Conservation (phyloP, 2,329 filamentous ascomycete species). For the Fusarium duplospermum region DNA sequence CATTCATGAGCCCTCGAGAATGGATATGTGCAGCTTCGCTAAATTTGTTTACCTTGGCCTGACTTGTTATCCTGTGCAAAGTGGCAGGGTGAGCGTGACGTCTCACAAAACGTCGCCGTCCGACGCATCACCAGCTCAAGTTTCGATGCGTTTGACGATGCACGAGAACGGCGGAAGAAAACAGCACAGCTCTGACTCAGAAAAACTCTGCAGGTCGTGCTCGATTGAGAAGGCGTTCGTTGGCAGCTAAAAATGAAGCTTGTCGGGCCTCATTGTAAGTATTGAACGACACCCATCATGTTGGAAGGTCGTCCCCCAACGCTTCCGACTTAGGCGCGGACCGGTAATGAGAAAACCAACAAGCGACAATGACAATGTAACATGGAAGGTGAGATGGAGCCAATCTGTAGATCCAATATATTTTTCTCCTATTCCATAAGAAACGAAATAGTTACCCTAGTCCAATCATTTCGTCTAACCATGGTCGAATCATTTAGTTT, state of each 20-base stretch:
- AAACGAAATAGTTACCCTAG: neutral
- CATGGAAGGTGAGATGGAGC: neutral
- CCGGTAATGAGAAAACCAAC: neutral
- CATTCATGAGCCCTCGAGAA: neutral
- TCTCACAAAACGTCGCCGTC: conserved; percentile 1
- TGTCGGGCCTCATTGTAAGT: neutral
- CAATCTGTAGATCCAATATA: neutral
- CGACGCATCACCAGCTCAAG: neutral
- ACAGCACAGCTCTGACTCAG: neutral
- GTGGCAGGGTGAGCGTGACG: neutral
- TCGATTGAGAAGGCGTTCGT: neutral
- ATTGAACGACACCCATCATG: neutral
- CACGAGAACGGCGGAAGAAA: neutral
- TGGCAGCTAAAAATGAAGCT: neutral
- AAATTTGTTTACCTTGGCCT: neutral
- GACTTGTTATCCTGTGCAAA: neutral
- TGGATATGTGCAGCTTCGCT: neutral
- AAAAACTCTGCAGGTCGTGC: neutral
- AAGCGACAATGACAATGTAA: neutral
- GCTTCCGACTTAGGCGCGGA: neutral
- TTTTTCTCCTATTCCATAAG: neutral
- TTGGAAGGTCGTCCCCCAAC: neutral
- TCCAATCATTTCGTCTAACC: neutral
- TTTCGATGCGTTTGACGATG: neutral
- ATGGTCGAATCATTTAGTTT: neutral